Evolutionary conservation across 495 filamentous ascomycete genomes (phyloP).

Genomic region (Aspergillus sclerotioniger): DNA sequence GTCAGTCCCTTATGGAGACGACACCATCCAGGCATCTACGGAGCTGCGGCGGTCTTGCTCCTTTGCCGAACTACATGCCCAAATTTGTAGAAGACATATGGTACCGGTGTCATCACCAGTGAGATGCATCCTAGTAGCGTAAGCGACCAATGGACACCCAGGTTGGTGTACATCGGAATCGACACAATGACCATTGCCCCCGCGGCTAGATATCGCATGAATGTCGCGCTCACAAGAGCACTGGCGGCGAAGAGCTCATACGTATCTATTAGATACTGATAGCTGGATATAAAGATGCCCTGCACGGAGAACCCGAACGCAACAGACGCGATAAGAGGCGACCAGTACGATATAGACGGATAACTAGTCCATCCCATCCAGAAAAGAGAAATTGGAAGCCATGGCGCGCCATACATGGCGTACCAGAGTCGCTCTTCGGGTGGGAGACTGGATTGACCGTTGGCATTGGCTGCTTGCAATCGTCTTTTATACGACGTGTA

Average conservation of each 20-base stretch:
- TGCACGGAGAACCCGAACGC: constrained; percentile 52
- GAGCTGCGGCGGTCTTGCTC: constrained; percentile 37
- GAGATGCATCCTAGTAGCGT: constrained; percentile 49
- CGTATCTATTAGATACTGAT: constrained; percentile 52
- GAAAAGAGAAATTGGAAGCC: constrained; percentile 10
- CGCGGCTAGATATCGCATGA: constrained; percentile 46
- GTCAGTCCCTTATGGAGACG: too few species aligned
- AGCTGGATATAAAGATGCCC: constrained; percentile 44
- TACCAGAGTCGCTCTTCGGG: constrained; percentile 13
- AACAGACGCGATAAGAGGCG: constrained; percentile 41
- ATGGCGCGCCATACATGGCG: constrained; percentile 12
- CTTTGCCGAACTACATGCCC: constrained; percentile 41
- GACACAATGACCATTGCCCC: constrained; percentile 44
- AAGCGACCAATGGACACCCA: constrained; percentile 52
- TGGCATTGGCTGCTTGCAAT: not conserved
- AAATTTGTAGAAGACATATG: constrained; percentile 51
- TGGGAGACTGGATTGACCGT: not conserved
- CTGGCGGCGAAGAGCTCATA: constrained; percentile 42
- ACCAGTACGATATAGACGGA: constrained; percentile 41
- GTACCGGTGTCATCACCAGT: constrained; percentile 44
- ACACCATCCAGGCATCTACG: not conserved
- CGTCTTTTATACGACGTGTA: constrained; percentile 27
- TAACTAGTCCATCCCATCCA: constrained; percentile 14
- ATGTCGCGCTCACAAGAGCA: constrained; percentile 41
- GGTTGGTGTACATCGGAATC: constrained; percentile 44